A percentile compares a stretch with the other conserved stretches of the same genome.
These are phyloP conservation scores for Mycena sp. DNA, from an alignment of 1,284 basidiomycete genomes.

Conservation along the genomic window DNA sequence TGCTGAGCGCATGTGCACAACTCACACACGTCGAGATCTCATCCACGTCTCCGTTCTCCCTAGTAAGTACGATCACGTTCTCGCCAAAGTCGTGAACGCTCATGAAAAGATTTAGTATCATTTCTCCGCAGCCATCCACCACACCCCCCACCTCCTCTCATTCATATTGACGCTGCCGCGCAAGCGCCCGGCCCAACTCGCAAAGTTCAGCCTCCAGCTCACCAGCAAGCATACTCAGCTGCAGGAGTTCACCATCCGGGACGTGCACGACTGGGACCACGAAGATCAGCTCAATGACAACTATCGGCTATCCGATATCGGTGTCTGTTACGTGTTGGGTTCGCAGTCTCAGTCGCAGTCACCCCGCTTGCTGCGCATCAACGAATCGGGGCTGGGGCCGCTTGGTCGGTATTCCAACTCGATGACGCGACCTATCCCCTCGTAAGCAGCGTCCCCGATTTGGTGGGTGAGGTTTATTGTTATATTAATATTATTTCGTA, in stretches of 20 bases:
- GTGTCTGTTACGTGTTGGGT: slow-evolving; percentile 1
- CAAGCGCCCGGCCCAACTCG: slow-evolving; percentile 2
- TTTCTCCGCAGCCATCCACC: slow-evolving; percentile 25
- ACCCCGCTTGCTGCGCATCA: neutral
- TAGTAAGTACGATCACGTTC: slow-evolving; percentile 18
- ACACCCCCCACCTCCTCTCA: slow-evolving; percentile 18
- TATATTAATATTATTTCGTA: too few species aligned
- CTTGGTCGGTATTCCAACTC: neutral
- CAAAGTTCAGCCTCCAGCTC: slow-evolving; percentile 21
- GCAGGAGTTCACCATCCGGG: slow-evolving; percentile 29
- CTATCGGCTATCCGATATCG: slow-evolving; percentile 16
- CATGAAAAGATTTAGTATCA: slow-evolving; percentile 5
- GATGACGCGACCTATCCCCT: neutral
- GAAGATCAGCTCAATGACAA: slow-evolving; percentile 29
- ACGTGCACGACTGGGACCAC: slow-evolving; percentile 33
- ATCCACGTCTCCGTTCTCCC: slow-evolving; percentile 25
- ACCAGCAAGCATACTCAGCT: slow-evolving; percentile 25
- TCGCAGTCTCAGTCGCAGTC: too few species aligned
- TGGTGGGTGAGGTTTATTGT: too few species aligned
- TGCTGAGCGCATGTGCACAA: slow-evolving; percentile 26
- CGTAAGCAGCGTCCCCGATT: too few species aligned
- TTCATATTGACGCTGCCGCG: slow-evolving; percentile 30
- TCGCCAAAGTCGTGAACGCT: neutral
- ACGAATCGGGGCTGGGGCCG: neutral
- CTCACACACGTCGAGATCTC: slow-evolving; percentile 30